These are phyloP conservation scores for Eucalyptus rudis DNA, from an alignment of 345 rosid genomes.

Conservation along the genomic window DNA sequence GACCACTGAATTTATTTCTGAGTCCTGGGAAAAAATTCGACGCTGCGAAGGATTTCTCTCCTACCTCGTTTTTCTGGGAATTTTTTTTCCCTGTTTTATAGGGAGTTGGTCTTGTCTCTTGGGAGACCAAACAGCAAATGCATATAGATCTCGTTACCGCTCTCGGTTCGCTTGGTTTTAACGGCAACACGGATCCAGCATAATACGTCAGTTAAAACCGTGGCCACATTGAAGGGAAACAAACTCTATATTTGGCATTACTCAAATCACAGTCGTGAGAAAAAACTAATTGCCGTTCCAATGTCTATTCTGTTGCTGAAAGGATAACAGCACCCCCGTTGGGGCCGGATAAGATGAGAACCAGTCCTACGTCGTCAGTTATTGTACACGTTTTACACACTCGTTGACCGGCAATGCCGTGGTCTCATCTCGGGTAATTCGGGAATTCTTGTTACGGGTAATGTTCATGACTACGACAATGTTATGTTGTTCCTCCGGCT, in stretches of 20 bases:
- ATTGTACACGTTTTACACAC: neutral
- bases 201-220: neutral
- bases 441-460: neutral
- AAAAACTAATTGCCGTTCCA: neutral
- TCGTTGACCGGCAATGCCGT: neutral
- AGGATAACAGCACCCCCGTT: neutral
- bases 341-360: neutral
- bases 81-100: neutral
- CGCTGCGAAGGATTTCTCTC: neutral
- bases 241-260: neutral
- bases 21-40: neutral
- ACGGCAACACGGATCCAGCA: neutral
- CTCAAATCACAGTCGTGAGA: neutral
- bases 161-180: neutral
- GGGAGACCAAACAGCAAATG: neutral
- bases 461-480: neutral
- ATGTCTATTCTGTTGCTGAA: neutral
- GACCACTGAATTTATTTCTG: neutral
- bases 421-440: neutral
- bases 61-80: neutral
- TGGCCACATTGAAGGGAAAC: neutral
- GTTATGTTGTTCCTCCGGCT: neutral
- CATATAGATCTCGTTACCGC: neutral
- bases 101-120: neutral
- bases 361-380: neutral